Percentiles rank a stretch among this genome's conserved stretches.
phyloP scores from a whole-genome alignment of 208 protist species.

The Crithidia expoeki region DNA sequence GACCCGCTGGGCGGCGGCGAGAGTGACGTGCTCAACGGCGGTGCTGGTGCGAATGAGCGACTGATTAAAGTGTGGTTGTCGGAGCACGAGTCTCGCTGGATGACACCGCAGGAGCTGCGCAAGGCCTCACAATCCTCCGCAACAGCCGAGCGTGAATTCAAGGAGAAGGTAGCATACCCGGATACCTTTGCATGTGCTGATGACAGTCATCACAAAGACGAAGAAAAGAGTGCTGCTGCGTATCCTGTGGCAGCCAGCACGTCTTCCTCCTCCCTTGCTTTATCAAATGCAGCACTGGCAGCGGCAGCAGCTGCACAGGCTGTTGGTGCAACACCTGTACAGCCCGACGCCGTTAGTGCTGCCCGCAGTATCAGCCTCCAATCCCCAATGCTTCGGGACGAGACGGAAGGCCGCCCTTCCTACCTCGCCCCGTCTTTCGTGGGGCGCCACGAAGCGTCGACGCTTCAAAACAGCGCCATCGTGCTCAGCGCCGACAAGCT shows the following conservation, averaged over 20 bases:
- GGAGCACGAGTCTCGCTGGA: constrained; percentile 55
- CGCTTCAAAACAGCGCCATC: constrained; percentile 29
- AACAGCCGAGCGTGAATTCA: too few relatives aligned
- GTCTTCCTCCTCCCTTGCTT: not conserved
- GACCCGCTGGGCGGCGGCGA: constrained; percentile 13
- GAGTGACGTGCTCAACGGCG: not conserved
- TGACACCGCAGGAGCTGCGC: constrained; percentile 49
- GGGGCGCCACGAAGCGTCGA: constrained; percentile 48
- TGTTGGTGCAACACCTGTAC: constrained; percentile 26
- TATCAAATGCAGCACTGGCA: not conserved
- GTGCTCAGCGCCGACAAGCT: constrained; percentile 65
- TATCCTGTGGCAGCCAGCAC: not conserved
- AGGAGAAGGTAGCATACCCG: too few relatives aligned
- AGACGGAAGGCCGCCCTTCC: constrained; percentile 54
- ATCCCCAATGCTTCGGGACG: constrained; percentile 62
- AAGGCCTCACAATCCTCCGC: not conserved
- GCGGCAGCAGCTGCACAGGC: constrained; percentile 9
- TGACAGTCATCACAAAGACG: constrained; percentile 1
- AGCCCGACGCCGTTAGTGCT: constrained; percentile 10
- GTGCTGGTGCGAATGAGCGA: not conserved
- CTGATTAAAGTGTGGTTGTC: constrained; percentile 62
- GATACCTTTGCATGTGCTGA: not conserved
- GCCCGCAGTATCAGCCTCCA: constrained; percentile 41
- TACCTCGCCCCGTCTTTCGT: constrained; percentile 61
- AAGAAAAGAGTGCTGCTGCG: constrained; percentile 10